Base-by-base conservation (phyloP, 2,329 filamentous ascomycete genomes). In the Apiospora koreana region DNA sequence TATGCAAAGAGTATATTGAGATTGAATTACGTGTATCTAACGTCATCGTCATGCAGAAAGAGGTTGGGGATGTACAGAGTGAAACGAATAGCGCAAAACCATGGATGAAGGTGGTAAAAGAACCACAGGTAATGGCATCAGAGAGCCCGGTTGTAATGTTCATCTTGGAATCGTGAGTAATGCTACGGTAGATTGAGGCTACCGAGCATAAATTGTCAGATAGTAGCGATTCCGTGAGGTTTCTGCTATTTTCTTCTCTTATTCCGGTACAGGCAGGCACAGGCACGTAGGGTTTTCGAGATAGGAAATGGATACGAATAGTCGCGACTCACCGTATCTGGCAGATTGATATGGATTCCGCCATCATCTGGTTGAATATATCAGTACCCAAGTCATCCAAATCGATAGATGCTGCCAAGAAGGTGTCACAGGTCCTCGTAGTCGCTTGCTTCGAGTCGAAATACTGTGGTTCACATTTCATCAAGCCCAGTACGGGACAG, bases 71-170 rank as follows among this genome's bases (percentile, higher is more conserved):
- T 90, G 88, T 91, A 76, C 84, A 85, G 87, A 85, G 87, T 86
- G 85, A 89, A 90, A 91, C 88, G 88, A 90, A 86, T 85, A 82
- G 83, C 86, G 45, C 86, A 80, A 79, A 82, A 84, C 84, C 85
- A 89, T 70, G 43, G 23, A 54, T 28, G 45, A 69, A 70, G 70
- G 35, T 12, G 54, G 43, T 46, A 54, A 66, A 65, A 69, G 71
- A 67, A 50, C 69, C 50, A 73, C 74, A 72, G 77, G 77, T 79
- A 80, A 75, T 70, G 85, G 86, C 84, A 83, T 90, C 89, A 91
- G 89, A 91, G 87, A 87, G 85, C 87, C 86, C 88, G 84, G 31
- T 42, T 71, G 66, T 54, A 71, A 75, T 71, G 75, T 88, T 81
- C 68, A 79, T 91, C 77, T 91, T 84, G 89, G 89, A 90, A 86